A percentile compares a stretch with the other conserved stretches of the same genome.
Conservation (phyloP, 192 early-diverging fungal genomes). For the Globomyces pollinis-pini region DNA sequence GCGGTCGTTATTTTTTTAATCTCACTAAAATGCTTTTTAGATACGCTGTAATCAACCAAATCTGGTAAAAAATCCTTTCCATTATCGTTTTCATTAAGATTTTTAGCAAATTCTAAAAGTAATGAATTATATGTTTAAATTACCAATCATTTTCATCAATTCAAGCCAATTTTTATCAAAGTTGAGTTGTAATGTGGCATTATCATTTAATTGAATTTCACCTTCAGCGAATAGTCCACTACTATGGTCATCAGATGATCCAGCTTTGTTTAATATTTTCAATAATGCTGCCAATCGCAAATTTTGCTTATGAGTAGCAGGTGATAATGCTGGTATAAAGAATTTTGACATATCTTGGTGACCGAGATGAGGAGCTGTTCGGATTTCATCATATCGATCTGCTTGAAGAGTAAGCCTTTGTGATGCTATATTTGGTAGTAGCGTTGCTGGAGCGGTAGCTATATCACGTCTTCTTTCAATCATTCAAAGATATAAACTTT, state of each 20-base stretch:
- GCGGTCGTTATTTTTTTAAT: neutral
- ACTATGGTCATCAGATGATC: neutral
- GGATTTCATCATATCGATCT: neutral
- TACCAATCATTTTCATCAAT: slow-evolving; percentile 7
- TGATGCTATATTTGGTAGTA: neutral
- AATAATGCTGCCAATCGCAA: slow-evolving; percentile 23
- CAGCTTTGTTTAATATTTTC: slow-evolving; percentile 16
- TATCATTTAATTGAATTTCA: neutral
- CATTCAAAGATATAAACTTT: neutral
- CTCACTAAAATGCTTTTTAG: slow-evolving; percentile 10
- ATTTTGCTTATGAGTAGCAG: slow-evolving; percentile 33
- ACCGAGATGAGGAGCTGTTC: neutral
- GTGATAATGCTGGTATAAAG: slow-evolving; percentile 25
- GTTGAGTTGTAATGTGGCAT: neutral
- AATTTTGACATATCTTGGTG: slow-evolving; percentile 10
- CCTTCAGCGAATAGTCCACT: neutral
- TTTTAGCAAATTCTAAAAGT: slow-evolving; percentile 19
- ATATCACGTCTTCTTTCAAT: neutral
- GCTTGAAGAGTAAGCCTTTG: neutral
- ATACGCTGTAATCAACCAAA: slow-evolving; percentile 10
- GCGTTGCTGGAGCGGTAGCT: neutral
- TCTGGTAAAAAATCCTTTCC: neutral
- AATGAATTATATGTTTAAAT: neutral
- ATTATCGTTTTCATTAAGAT: slow-evolving; percentile 7
- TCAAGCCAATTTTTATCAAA: slow-evolving; percentile 11